These are phyloP conservation scores for Mortierella sp. DNA, from an alignment of 371 early-diverging fungal genomes.

Conservation along the genomic window DNA sequence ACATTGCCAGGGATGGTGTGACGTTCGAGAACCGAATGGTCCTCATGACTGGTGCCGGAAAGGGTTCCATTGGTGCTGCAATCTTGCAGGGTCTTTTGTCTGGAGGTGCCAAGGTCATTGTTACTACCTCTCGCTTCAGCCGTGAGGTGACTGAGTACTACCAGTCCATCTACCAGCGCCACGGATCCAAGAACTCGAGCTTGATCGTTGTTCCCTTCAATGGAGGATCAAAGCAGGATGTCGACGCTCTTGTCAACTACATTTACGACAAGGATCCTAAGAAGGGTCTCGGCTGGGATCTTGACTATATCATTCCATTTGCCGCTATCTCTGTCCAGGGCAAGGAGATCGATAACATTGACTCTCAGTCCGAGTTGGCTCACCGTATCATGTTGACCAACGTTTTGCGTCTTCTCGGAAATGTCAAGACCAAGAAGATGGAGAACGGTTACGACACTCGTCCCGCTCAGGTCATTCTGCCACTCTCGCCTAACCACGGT, in stretches of 20 bases:
- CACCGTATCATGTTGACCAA: constrained; percentile 94
- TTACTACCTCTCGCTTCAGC: constrained; percentile 94
- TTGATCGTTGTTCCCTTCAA: constrained; percentile 97
- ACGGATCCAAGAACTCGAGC: constrained; percentile 89
- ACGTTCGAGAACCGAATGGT: constrained; percentile 85
- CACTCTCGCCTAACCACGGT: constrained; percentile 97
- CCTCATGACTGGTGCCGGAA: constrained; percentile 93
- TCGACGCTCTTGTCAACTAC: constrained; percentile 82
- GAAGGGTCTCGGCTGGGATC: constrained; percentile 88
- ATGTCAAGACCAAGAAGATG: constrained; percentile 88
- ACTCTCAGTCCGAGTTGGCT: constrained; percentile 90
- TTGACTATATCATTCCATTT: constrained; percentile 95
- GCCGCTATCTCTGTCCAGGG: constrained; percentile 95
- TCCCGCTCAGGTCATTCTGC: constrained; percentile 92
- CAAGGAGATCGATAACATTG: constrained; percentile 87
- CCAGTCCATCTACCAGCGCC: constrained; percentile 85
- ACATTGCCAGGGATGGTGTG: constrained; percentile 81
- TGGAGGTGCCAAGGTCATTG: constrained; percentile 93
- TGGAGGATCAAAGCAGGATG: constrained; percentile 90
- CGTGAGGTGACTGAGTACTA: constrained; percentile 87
- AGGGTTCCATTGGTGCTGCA: constrained; percentile 92
- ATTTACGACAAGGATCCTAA: constrained; percentile 84
- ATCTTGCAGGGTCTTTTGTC: constrained; percentile 87
- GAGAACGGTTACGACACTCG: constrained; percentile 81
- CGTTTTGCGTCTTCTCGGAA: constrained; percentile 83